Conservation (phyloP, 352 stramenopile species). For the Phytophthora palmivora region DNA sequence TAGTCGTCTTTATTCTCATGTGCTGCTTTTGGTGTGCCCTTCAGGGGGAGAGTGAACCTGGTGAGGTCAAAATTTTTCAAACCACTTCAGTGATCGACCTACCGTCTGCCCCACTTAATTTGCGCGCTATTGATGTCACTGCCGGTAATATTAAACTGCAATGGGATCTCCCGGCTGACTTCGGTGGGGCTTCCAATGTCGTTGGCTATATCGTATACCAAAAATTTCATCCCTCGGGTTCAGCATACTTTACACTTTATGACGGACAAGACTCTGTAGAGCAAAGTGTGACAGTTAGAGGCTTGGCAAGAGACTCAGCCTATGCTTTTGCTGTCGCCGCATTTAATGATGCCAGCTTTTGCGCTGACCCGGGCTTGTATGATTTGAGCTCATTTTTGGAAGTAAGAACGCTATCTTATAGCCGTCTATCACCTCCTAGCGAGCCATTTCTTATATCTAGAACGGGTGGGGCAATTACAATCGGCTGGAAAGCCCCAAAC, state of each 20-base stretch:
- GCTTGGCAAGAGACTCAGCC: constrained; percentile 29
- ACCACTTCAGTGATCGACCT: constrained; percentile 42
- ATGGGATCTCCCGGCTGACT: constrained; percentile 60
- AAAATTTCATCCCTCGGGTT: constrained; percentile 19
- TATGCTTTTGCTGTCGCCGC: constrained; percentile 64
- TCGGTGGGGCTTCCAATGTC: constrained; percentile 48
- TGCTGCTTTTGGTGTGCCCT: not conserved
- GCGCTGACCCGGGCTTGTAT: constrained; percentile 33
- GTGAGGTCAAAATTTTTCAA: constrained; percentile 22
- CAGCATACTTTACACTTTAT: constrained; percentile 55
- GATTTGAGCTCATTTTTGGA: constrained; percentile 32
- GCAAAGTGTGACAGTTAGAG: constrained; percentile 32
- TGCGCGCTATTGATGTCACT: constrained; percentile 41
- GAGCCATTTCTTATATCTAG: constrained; percentile 17
- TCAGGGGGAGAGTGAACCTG: constrained; percentile 45
- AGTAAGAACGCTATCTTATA: constrained; percentile 46
- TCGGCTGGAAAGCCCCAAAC: constrained; percentile 53
- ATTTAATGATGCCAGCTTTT: constrained; percentile 59
- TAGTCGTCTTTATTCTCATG: not conserved
- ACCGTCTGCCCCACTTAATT: constrained; percentile 52
- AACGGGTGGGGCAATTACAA: constrained; percentile 53
- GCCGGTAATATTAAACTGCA: constrained; percentile 60
- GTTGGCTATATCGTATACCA: constrained; percentile 68
- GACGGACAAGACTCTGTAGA: constrained; percentile 53
- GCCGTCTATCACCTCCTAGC: constrained; percentile 36